Evolutionary conservation across 163 green algal genomes (phyloP).

Genomic region (Botryococcus braunii): DNA sequence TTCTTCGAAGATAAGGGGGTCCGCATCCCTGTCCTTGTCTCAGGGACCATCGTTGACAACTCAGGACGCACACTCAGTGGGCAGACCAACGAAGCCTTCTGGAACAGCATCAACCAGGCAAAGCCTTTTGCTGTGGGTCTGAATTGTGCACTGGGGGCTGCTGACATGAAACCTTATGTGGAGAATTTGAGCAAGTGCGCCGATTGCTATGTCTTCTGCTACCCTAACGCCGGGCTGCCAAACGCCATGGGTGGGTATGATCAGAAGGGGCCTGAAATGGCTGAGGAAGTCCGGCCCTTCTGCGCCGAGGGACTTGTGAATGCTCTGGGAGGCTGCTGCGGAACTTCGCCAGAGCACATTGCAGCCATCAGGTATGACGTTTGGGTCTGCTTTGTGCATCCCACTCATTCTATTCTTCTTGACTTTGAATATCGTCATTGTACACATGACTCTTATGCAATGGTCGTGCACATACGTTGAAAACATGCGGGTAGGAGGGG

Average conservation of each 20-base stretch:
- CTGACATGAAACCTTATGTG: conserved; percentile 91
- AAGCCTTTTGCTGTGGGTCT: conserved; percentile 89
- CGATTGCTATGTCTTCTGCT: conserved; percentile 95
- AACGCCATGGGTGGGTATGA: conserved; percentile 99
- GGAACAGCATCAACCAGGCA: conserved; percentile 84
- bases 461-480: too few relatives aligned
- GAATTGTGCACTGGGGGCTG: conserved; percentile 93
- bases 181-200: conserved; percentile 79
- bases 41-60: conserved; percentile 54
- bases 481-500: too few relatives aligned
- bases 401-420: too few relatives aligned
- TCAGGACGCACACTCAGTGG: conserved; percentile 87
- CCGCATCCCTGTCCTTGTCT: conserved; percentile 88
- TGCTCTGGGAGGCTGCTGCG: conserved; percentile 92
- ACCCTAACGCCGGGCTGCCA: conserved; percentile 95
- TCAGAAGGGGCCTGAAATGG: conserved; percentile 88
- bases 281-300: conserved; percentile 85
- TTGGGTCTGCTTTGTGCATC: too few relatives aligned
- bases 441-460: too few relatives aligned
- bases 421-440: too few relatives aligned
- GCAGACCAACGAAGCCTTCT: too few relatives aligned
- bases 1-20: conserved; percentile 77
- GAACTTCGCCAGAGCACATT: conserved; percentile 86
- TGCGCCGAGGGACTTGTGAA: conserved; percentile 84
- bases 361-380: conserved; percentile 51